Evolutionary conservation across 148 eudicot genomes (phyloP), one percentile per base, ranked within the genome.

Genomic region (Cornus controversa): DNA sequence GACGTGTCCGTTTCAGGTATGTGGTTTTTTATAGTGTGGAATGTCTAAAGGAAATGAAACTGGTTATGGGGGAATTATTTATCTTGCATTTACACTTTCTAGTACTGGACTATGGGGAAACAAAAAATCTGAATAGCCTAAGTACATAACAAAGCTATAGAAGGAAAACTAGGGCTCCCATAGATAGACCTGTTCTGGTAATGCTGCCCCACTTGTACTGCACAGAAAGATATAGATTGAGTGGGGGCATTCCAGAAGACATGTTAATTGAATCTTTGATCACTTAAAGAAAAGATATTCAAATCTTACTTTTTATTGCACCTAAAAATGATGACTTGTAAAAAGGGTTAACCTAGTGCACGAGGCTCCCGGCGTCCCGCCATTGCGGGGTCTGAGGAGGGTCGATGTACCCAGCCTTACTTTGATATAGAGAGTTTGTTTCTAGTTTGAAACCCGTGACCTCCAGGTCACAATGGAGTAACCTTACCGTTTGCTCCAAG

Each of bases 1-100:
- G 93, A 69, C 92, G 98, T 66, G 97, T 96, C 74, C 84, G 99
- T 74, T 96, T 93, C 94, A 96, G 98, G 99, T 90, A 22, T 63
- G 87, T 67, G 10, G 26, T 70, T 66, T 74, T 81, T 73, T 75
- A 14, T 75, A 16, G 5, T 64, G 8, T 68, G 11, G 42, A 13
- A 24, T 47, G 13, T 27, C 34, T 26, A 42, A 50, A 45, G 22
- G 53, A 66, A 76, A 26, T 76, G 10, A 18, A 67, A 67, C 40
- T 29, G 42, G 29, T 29, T 10, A 8, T 16, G 4, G 65, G 45
- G 15, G 22, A 1, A 45, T 67, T 67, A 6, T 22, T 26, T 47
- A 13, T 31, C 40, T 47, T 28, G 24, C 14, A 66, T 65, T 26
- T 66, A 5, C 54, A 47, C 11, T 75, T 42, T 26, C 20, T 54